Base-by-base conservation (phyloP, 2,329 filamentous ascomycete genomes). In the Aspergillus niger region DNA sequence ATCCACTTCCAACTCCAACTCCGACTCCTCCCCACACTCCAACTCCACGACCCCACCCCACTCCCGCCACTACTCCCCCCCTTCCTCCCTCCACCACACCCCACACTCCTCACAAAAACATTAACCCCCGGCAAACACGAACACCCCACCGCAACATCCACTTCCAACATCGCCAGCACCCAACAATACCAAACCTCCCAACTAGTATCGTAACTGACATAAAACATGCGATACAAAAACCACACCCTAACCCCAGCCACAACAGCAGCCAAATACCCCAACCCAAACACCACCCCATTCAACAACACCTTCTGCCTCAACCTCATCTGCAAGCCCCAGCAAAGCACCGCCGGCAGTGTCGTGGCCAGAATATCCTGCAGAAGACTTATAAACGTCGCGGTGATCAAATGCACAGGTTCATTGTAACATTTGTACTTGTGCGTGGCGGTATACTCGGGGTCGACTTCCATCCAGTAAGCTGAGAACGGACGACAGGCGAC, bases 131-230 rank as follows among this genome's bases (percentile, higher is more conserved):
- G 59, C 4, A 61, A 7, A 22, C 59, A 58, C 3, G 59, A 57
- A 3, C 55, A 61, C 20, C 22, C 44, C 2, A 44, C 36, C 1
- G 59, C 59, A 8, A 61, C 49, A 8, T 53, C 36, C 15, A 61
- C 20, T 41, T 61, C 59, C 41, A 61, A 20, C 41, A 58, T 38
- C 1, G 43, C 59, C 15, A 61, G 8, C n/a, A 58, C 30, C 59
- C 59, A 61, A 6, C 55, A 58, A 15, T 61, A 61, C 59, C 59
- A 61, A 17, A n/a, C 55, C 7, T 28, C 32, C 59, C 59, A 58
- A 10, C 49, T 41, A 0, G 49, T 36, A 22, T 61, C 59, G 15
- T 58, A 61, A 4, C 49, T 17, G 4, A 15, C 13, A 26, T 58
- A 61, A 15, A 54, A 61, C 28, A 58, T n/a, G 8, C 36, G 13